A percentile compares a stretch with the other conserved stretches of the same genome.
phyloP scores from a whole-genome alignment of 441 rosid species.

The Dalechampia spathulata region DNA sequence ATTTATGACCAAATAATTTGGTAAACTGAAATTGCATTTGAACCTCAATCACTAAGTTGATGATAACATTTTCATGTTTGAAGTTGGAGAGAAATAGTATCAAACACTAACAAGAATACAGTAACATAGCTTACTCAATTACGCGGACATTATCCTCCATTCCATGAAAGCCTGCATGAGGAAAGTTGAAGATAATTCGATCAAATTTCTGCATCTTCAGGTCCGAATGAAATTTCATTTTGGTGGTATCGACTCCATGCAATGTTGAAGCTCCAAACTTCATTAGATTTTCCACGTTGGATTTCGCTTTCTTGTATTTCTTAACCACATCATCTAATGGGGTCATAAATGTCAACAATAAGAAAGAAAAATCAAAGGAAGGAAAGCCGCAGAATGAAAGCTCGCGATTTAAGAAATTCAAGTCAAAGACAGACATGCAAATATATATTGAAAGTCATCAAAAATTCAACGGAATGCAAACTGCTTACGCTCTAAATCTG shows the following conservation, averaged over 20 bases:
- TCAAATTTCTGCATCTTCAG: slow-evolving; percentile 39
- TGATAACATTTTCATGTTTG: too few relatives aligned
- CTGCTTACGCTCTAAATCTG: neutral
- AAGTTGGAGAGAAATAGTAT: too few relatives aligned
- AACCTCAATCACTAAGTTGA: neutral
- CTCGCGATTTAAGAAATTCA: too few relatives aligned
- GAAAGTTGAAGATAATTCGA: slow-evolving; percentile 39
- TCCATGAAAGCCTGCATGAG: slow-evolving; percentile 46
- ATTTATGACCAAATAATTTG: neutral
- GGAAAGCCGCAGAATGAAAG: too few relatives aligned
- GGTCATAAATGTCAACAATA: neutral
- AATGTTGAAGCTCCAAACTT: slow-evolving; percentile 33
- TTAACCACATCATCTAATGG: slow-evolving; percentile 26
- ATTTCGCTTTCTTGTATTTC: slow-evolving; percentile 36
- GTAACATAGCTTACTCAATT: slow-evolving; percentile 26
- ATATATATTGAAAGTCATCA: too few relatives aligned
- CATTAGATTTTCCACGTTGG: slow-evolving; percentile 29
- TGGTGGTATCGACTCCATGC: slow-evolving; percentile 51
- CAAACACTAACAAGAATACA: neutral
- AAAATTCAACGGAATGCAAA: too few relatives aligned
- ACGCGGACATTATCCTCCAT: slow-evolving; percentile 18
- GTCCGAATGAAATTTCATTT: slow-evolving; percentile 22
- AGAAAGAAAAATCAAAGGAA: neutral
- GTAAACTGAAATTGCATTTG: neutral
- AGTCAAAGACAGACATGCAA: too few relatives aligned